Percentiles rank a stretch among this genome's conserved stretches.
Evolutionary conservation across 2,329 filamentous ascomycete species (phyloP).

Genomic region (Neonectria coccinea): DNA sequence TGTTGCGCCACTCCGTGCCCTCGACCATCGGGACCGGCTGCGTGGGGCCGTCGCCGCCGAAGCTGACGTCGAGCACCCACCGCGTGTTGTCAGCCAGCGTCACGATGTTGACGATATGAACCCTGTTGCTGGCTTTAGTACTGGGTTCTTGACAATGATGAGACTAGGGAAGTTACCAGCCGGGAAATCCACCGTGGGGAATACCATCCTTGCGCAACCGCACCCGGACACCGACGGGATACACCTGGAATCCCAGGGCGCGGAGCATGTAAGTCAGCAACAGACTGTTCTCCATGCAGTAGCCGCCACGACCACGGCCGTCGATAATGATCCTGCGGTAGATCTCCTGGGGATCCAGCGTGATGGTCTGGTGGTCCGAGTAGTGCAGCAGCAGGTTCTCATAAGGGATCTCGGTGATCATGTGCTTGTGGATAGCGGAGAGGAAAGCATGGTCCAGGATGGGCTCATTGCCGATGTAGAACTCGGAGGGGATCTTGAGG

Average conservation of each 20-base stretch:
- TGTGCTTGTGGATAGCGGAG: conserved; percentile 56
- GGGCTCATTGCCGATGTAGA: conserved; percentile 43
- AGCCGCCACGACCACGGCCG: conserved; percentile 63
- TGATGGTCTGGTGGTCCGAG: conserved; percentile 51
- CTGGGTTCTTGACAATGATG: conserved; percentile 25
- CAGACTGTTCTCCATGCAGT: conserved; percentile 70
- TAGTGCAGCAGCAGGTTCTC: conserved; percentile 70
- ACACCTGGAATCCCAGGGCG: conserved; percentile 64
- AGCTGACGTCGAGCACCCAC: conserved; percentile 71
- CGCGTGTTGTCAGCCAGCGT: conserved; percentile 61
- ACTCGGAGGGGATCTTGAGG: conserved; percentile 45
- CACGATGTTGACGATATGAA: conserved; percentile 73
- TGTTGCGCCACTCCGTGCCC: conserved; percentile 57
- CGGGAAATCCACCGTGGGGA: conserved; percentile 56
- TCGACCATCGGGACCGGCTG: conserved; percentile 66
- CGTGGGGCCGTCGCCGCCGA: conserved; percentile 72
- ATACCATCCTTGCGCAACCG: conserved; percentile 54
- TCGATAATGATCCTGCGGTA: conserved; percentile 62
- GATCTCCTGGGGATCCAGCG: conserved; percentile 59
- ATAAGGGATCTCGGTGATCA: conserved; percentile 65
- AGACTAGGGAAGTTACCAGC: conserved; percentile 55
- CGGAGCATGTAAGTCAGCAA: conserved; percentile 66
- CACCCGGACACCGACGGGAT: conserved; percentile 66
- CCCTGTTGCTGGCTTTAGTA: conserved; percentile 37
- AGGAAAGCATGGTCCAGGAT: conserved; percentile 50